A percentile compares a stretch with the other conserved stretches of the same genome.
Conservation (phyloP, 1,284 basidiomycete species). For the Wallemia mellicola region DNA sequence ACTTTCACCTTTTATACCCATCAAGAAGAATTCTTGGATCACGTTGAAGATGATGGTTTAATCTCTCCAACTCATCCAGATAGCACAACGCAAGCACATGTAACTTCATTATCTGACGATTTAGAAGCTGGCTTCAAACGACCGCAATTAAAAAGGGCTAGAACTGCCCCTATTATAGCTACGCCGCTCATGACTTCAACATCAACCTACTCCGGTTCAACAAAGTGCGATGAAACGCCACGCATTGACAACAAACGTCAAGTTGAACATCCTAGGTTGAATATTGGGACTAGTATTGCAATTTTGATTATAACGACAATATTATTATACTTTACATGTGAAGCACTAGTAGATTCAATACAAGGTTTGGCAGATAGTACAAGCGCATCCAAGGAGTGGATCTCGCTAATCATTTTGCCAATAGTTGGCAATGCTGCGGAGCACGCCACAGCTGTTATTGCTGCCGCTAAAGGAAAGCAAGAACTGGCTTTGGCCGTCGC, state of each 20-base stretch:
- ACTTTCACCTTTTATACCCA: neutral
- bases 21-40: neutral
- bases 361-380: slow-evolving; percentile 25
- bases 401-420: slow-evolving; percentile 60
- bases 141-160: neutral
- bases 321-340: slow-evolving; percentile 13
- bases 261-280: slow-evolving; percentile 2
- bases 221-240: slow-evolving; percentile 4
- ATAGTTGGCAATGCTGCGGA: slow-evolving; percentile 59
- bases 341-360: slow-evolving; percentile 53
- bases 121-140: neutral
- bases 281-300: slow-evolving; percentile 1
- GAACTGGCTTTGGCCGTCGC: slow-evolving; percentile 44
- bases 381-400: slow-evolving; percentile 37
- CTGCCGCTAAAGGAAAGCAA: slow-evolving; percentile 38
- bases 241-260: neutral
- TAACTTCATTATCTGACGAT: neutral
- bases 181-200: slow-evolving; percentile 7
- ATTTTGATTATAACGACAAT: slow-evolving; percentile 10
- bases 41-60: neutral
- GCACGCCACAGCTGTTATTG: slow-evolving; percentile 59
- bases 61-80: neutral
- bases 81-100: too few relatives aligned
- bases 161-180: slow-evolving; percentile 10
- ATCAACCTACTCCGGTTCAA: slow-evolving; percentile 10